Evolutionary conservation across 176 grass and related monocot genomes (phyloP).

Genomic region (Microstegium vimineum): DNA sequence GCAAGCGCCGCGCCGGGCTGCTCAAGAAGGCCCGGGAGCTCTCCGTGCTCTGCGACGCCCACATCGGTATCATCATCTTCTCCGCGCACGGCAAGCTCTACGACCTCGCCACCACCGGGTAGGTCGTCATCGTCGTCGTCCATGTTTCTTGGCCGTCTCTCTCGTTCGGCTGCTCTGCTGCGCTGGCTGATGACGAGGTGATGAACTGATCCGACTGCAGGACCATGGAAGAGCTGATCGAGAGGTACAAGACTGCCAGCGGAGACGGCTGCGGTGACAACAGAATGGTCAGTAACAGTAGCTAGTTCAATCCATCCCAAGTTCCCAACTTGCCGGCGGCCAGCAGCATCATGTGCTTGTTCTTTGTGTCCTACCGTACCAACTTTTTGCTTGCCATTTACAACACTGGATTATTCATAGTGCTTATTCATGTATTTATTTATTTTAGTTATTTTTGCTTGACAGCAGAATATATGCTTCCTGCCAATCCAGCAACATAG

Average conservation of each 20-base stretch:
- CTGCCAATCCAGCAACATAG: neutral
- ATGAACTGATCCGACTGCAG: conserved; percentile 7
- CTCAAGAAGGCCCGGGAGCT: conserved; percentile 96
- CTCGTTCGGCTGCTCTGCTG: neutral
- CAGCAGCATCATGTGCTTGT: neutral
- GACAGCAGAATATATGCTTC: neutral
- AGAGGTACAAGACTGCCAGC: conserved; percentile 78
- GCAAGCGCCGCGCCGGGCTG: conserved; percentile 85
- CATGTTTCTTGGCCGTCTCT: no score
- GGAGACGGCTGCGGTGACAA: conserved; percentile 35
- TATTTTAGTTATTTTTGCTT: no score
- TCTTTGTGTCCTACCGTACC: neutral
- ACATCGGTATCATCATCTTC: conserved; percentile 96
- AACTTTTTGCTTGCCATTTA: neutral
- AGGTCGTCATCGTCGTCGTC: neutral
- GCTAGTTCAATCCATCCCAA: neutral
- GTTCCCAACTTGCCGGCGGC: neutral
- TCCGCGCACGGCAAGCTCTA: conserved; percentile 94
- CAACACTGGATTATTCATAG: neutral
- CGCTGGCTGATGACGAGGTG: neutral
- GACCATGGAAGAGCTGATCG: conserved; percentile 76
- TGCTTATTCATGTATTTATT: no score
- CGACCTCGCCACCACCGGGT: conserved; percentile 90
- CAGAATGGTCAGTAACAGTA: conserved; percentile 24
- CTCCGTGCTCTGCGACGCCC: conserved; percentile 85